These are phyloP conservation scores for Xylaria scruposa DNA, from an alignment of 495 filamentous ascomycete species.

Conservation along the genomic window DNA sequence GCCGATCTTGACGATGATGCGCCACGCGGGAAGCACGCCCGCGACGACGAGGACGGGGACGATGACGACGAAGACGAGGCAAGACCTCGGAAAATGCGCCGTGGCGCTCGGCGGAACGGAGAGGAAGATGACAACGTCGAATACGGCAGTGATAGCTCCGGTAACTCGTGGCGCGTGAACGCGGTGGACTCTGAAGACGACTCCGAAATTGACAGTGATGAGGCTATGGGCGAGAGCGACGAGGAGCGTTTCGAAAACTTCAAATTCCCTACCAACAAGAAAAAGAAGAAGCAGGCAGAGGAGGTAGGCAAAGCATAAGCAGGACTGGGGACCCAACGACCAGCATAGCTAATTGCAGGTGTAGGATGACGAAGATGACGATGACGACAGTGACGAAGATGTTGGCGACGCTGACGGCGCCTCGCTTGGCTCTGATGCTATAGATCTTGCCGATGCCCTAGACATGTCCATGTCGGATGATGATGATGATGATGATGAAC, in stretches of 20 bases:
- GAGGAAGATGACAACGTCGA: constrained; percentile 56
- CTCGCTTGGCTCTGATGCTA: constrained; percentile 78
- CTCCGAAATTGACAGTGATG: constrained; percentile 87
- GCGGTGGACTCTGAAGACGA: constrained; percentile 74
- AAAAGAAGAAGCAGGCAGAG: constrained; percentile 47
- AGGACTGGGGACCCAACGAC: constrained; percentile 38
- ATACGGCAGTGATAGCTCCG: constrained; percentile 82
- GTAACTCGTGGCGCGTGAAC: constrained; percentile 85
- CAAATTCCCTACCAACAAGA: constrained; percentile 65
- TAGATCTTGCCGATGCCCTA: constrained; percentile 82
- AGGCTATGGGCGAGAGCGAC: constrained; percentile 90
- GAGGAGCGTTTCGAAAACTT: constrained; percentile 81
- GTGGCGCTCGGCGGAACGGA: constrained; percentile 45
- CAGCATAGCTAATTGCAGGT: constrained; percentile 38
- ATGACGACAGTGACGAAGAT: constrained; percentile 56
- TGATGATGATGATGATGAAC: constrained; percentile 55
- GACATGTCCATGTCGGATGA: constrained; percentile 67
- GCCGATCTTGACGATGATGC: constrained; percentile 38
- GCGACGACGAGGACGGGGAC: constrained; percentile 59
- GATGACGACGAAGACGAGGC: constrained; percentile 59
- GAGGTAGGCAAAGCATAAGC: constrained; percentile 46
- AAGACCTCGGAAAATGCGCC: constrained; percentile 51
- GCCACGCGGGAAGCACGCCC: constrained; percentile 43
- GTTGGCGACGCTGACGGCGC: constrained; percentile 62
- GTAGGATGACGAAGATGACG: constrained; percentile 32